phyloP scores from a whole-genome alignment of 2,329 filamentous ascomycete genomes.

The Penicillium sp. region DNA sequence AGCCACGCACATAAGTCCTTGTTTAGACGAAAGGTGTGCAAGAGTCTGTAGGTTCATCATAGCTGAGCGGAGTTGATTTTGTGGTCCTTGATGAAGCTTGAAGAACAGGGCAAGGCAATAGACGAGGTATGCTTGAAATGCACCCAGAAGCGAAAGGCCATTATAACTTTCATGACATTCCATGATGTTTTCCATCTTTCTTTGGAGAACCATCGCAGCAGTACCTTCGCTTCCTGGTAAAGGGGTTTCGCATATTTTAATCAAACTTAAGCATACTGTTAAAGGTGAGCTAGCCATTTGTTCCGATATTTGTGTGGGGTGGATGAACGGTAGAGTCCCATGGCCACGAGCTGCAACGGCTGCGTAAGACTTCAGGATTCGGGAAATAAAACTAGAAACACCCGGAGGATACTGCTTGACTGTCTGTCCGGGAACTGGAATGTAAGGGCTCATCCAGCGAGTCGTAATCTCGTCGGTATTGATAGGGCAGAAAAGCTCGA shows the following conservation, averaged over 20 bases:
- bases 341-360: conserved; percentile 39
- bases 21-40: conserved; percentile 40
- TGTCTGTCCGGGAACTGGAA: conserved; percentile 47
- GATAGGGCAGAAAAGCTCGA: conserved; percentile 48
- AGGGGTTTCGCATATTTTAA: conserved; percentile 43
- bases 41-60: conserved; percentile 54
- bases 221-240: conserved; percentile 34
- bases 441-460: conserved; percentile 52
- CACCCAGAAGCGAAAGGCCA: conserved; percentile 38
- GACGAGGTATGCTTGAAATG: conserved; percentile 54
- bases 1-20: conserved; percentile 46
- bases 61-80: conserved; percentile 40
- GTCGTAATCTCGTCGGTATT: conserved; percentile 50
- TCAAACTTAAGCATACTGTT: conserved; percentile 44
- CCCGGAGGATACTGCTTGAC: conserved; percentile 44
- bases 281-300: conserved; percentile 34
- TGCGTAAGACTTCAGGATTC: conserved; percentile 49
- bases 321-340: conserved; percentile 48
- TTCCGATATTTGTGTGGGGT: conserved; percentile 37
- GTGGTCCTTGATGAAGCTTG: conserved; percentile 25
- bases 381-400: conserved; percentile 43
- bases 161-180: conserved; percentile 21
- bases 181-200: conserved; percentile 47
- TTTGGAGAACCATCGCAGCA: conserved; percentile 37
- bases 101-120: conserved; percentile 53